Evolutionary conservation across 352 stramenopile genomes (phyloP).

Genomic region (Globisporangium mamillatum): DNA sequence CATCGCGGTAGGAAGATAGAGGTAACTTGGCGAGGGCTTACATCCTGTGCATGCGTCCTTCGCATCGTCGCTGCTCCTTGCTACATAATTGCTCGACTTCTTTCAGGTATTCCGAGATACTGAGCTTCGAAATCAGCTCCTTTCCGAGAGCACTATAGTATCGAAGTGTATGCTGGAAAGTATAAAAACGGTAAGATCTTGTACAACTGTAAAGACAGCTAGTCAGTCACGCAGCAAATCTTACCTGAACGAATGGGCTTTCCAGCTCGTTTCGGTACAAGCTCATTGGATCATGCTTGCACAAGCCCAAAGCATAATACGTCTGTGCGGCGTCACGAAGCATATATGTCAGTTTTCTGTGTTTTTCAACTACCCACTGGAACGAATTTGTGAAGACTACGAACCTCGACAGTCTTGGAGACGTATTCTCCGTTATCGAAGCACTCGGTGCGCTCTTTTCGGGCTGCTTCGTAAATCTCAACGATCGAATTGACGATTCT

Average conservation of each 20-base stretch:
- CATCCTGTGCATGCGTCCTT: constrained; percentile 72
- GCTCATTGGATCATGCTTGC: constrained; percentile 76
- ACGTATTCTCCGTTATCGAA: constrained; percentile 76
- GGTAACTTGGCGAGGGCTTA: constrained; percentile 25
- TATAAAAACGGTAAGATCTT: neutral
- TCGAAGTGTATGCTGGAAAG: constrained; percentile 46
- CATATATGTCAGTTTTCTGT: constrained; percentile 7
- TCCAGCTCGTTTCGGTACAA: constrained; percentile 81
- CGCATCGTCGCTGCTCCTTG: constrained; percentile 79
- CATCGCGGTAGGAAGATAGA: neutral
- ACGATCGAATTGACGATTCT: constrained; percentile 62
- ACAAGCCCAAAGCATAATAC: constrained; percentile 70
- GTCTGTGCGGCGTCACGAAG: constrained; percentile 36
- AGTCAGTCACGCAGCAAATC: neutral
- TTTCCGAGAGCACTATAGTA: constrained; percentile 73
- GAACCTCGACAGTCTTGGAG: constrained; percentile 65
- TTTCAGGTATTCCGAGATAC: constrained; percentile 73
- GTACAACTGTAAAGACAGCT: neutral
- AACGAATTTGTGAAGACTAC: neutral
- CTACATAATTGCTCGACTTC: constrained; percentile 68
- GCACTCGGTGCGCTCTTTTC: constrained; percentile 47
- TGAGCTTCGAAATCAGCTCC: constrained; percentile 56
- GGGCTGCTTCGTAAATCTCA: constrained; percentile 58
- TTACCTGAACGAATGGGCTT: constrained; percentile 61
- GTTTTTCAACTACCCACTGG: neutral